Base-by-base conservation (phyloP, 164 flowering plant genomes). In the Akebia trifoliata region DNA sequence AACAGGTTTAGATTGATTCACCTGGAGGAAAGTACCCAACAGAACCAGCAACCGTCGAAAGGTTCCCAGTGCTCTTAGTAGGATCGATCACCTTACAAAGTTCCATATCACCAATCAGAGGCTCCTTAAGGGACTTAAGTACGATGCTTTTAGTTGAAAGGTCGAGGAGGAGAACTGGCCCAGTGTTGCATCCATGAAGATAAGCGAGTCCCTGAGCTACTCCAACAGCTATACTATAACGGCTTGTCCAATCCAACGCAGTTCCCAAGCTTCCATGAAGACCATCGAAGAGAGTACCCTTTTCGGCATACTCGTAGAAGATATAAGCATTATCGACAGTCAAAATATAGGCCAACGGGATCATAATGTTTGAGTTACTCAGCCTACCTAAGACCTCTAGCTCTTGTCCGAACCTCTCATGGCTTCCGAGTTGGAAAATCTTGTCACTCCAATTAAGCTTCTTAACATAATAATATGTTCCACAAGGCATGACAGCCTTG, bases 21-120 rank as follows among this genome's bases (percentile, higher is more conserved):
- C 89, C 91, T 78, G 95, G 95, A 61, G 88, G 91, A 62, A 84
- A 69, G 50, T 79, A 84, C 24, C 91, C 95, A 37, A 79, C 87
- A 59, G 95, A 79, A 47, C 95, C 95, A 48, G 91, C 87, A 50
- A 87, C 68, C 0, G 76, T 58, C 5, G 95, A 84, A 60, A 84
- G 72, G 75, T 81, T 81, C 25, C 82, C 83, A 8, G 76, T 83
- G 69, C 85, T 80, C 74, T 81, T 87, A 4, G 84, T 72, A 46
- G 89, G 90, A 67, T 84, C 95, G 32, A 82, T 84, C 50, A 87
- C 83, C 69, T 81, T 83, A 56, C 60, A 74, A 39, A 84, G 91
- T 67, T 84, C 95, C 44, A 83, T 77, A 20, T 87, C 95, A 7
- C 83, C 95, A 45, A 85, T 54, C 48, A 58, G 81, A 22, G 91